phyloP scores from a whole-genome alignment of 805 yeast genomes.

The Zygoascus biomembranicola region DNA sequence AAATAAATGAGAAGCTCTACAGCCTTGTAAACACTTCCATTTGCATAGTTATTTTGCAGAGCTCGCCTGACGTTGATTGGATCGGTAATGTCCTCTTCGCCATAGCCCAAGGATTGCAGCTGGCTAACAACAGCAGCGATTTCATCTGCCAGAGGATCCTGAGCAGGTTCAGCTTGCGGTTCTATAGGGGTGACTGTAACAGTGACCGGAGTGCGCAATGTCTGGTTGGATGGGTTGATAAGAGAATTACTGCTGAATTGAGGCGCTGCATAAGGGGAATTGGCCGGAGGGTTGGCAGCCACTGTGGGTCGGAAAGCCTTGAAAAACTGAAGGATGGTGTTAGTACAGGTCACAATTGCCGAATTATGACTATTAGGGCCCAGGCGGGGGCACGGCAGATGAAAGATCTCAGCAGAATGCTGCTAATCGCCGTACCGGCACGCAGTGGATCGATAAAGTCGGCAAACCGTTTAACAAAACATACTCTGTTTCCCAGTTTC shows the following conservation, averaged over 20 bases:
- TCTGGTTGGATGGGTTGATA: not conserved
- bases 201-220: not conserved
- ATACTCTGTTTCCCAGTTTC: not conserved
- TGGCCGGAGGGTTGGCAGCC: not conserved
- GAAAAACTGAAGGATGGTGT: not conserved
- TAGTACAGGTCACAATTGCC: too few relatives aligned
- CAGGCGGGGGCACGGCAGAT: too few relatives aligned
- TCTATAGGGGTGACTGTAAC: not conserved
- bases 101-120: not conserved
- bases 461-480: too few relatives aligned
- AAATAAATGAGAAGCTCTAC: slow-evolving; percentile 23
- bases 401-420: too few relatives aligned
- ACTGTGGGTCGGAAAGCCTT: not conserved
- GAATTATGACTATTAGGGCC: too few relatives aligned
- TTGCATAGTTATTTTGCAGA: slow-evolving; percentile 23
- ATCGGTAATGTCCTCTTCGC: slow-evolving; percentile 8
- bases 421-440: too few relatives aligned
- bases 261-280: not conserved
- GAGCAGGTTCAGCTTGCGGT: not conserved
- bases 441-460: too few relatives aligned
- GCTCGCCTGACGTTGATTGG: slow-evolving; percentile 17
- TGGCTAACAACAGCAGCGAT: not conserved
- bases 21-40: slow-evolving; percentile 25
- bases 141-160: not conserved
- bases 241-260: not conserved